Percentiles rank a stretch among this genome's conserved stretches.
These are phyloP conservation scores for Candida albicans DNA, from an alignment of 1,139 yeast species.

Conservation along the genomic window DNA sequence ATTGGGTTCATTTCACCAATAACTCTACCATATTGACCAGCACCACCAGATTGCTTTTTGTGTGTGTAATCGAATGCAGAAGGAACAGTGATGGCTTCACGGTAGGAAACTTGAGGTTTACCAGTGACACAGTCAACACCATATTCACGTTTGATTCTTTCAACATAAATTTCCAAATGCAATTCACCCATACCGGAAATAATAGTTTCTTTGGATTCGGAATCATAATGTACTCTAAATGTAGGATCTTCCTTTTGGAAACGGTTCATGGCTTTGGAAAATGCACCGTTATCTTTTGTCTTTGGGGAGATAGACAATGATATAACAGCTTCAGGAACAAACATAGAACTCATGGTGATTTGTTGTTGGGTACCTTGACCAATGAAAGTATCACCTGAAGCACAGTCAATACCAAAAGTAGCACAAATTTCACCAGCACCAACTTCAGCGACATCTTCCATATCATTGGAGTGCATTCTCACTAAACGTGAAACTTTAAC, in stretches of 20 bases:
- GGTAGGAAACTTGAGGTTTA: conserved; percentile 95
- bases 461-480: conserved; percentile 97
- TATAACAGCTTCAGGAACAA: conserved; percentile 96
- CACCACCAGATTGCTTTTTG: conserved; percentile 99
- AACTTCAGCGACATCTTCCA: conserved; percentile 96
- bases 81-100: conserved; percentile 81
- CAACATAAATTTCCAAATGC: conserved; percentile 95
- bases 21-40: conserved; percentile 98
- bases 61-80: conserved; percentile 91
- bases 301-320: conserved; percentile 89
- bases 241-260: conserved; percentile 99
- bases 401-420: conserved; percentile 97
- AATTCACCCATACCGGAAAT: conserved; percentile 99
- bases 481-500: conserved; percentile 94
- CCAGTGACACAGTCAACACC: conserved; percentile 95
- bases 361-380: conserved; percentile 65
- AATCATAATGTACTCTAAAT: conserved; percentile 86
- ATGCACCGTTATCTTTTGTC: conserved; percentile 77
- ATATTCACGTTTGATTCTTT: conserved; percentile 96
- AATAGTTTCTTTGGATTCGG: conserved; percentile 92
- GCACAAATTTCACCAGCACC: conserved; percentile 99
- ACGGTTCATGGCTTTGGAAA: conserved; percentile 94
- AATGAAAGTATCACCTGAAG: conserved; percentile 98
- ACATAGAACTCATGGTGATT: conserved; percentile 96
- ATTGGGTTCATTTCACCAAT: conserved; percentile 78